Conservation (phyloP, 345 rosid genomes). For the Lepidium sativum region DNA sequence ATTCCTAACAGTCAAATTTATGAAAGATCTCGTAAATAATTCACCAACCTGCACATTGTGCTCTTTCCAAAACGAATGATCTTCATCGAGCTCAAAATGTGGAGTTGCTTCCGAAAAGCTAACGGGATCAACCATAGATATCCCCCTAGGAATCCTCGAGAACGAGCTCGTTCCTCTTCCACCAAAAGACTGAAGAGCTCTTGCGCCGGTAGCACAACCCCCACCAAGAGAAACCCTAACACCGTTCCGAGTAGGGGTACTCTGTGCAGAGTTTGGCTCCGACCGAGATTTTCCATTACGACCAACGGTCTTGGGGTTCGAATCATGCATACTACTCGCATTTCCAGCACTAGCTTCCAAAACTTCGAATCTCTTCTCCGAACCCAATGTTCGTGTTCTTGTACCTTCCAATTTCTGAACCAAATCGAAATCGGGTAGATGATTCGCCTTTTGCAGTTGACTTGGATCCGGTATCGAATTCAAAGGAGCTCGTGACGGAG, state of each 20-base stretch:
- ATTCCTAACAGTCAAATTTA: not conserved
- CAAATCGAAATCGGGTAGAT: conserved; percentile 24
- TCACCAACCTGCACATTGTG: conserved; percentile 78
- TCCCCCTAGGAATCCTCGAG: conserved; percentile 44
- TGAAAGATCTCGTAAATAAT: not conserved
- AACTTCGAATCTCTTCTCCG: conserved; percentile 25
- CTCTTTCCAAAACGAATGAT: conserved; percentile 74
- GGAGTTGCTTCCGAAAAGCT: conserved; percentile 34
- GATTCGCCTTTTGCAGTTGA: conserved; percentile 36
- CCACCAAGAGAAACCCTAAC: conserved; percentile 55
- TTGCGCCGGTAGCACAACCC: conserved; percentile 27
- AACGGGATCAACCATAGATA: conserved; percentile 35
- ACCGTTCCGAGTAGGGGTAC: conserved; percentile 57
- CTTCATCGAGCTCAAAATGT: conserved; percentile 69
- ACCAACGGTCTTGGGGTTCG: conserved; percentile 35
- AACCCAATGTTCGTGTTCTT: conserved; percentile 9
- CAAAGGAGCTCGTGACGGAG: conserved; percentile 68
- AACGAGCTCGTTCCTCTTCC: conserved; percentile 41
- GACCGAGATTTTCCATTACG: conserved; percentile 45
- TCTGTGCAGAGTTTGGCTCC: conserved; percentile 67
- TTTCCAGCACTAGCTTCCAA: conserved; percentile 18
- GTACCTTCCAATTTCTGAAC: conserved; percentile 29
- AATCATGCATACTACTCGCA: conserved; percentile 17
- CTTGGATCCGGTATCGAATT: conserved; percentile 71
- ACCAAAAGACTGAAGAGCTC: conserved; percentile 27